phyloP scores from a whole-genome alignment of 345 rosid genomes.

The Eucalyptus sp. region DNA sequence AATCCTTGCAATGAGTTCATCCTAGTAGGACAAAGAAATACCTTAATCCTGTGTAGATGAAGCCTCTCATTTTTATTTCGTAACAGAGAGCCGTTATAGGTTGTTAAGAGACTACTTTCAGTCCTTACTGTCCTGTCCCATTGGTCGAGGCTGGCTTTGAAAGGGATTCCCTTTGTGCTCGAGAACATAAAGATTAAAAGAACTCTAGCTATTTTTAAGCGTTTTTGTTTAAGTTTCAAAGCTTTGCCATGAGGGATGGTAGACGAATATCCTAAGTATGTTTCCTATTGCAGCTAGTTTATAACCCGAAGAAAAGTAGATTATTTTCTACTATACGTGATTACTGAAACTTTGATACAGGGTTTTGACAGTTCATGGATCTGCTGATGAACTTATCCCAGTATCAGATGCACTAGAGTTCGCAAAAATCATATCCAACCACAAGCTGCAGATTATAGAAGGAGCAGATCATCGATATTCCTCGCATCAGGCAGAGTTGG shows the following conservation, averaged over 20 bases:
- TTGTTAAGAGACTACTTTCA: background rate
- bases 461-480: conserved; percentile 68
- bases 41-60: background rate
- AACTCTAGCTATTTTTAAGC: no score
- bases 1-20: background rate
- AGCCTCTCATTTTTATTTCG: background rate
- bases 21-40: background rate
- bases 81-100: background rate
- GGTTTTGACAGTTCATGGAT: conserved; percentile 78
- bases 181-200: no score
- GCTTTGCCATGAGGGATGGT: background rate
- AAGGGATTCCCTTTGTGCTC: no score
- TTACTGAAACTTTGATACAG: conserved; percentile 7
- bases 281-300: background rate
- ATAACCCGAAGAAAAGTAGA: background rate
- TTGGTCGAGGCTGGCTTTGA: no score
- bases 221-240: no score
- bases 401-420: conserved; percentile 58
- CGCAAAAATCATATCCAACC: conserved; percentile 61
- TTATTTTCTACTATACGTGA: background rate
- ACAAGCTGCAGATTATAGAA: conserved; percentile 43
- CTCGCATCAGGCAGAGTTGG: conserved; percentile 41
- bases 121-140: background rate
- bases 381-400: conserved; percentile 41
- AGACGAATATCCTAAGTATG: background rate